Evolutionary conservation across 116 monocot species (phyloP), one percentile per base, ranked within the genome.

Genomic region (Dioscorea cayenensis): DNA sequence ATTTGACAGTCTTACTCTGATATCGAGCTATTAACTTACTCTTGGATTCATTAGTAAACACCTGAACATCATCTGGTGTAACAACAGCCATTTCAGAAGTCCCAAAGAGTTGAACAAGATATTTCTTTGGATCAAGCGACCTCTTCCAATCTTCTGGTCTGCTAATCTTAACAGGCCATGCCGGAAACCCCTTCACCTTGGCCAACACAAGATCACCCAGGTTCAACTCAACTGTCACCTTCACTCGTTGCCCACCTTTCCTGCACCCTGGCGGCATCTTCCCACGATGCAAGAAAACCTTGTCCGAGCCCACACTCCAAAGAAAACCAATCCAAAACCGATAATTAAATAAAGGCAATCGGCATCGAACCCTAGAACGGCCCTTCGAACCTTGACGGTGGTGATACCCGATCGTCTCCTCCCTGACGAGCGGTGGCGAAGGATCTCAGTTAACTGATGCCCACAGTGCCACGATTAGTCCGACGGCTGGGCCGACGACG

Each of bases 1-100:
- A 22, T 74, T 90, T 85, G 1, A 80, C 69, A 60, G 79, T 86
- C 72, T 90, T 96, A 77, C 86, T 78, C 66, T 83, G 90, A 69
- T 85, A 77, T 16, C 86, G 87, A 72, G 80, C 85, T 73, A 50
- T 60, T 48, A 96, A 61, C 76, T 90, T 92, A 71, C 61, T 78
- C 81, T 86, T 96, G 69, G 90, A 73, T 60, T 96, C 90, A 77
- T 76, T 72, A n/a, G 88, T 90, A 72, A 92, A 96, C 69, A 81
- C 59, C 69, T 96, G 90, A 83, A 96, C 88, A 72, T 92, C 96
- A 73, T 75, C 73, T 64, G 92, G 90, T 49, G 92, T 79, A 81
- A 96, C 88, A 88, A 82, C 90, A 79, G 90, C 96, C 95, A 95
- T 95, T 72, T 95, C 95, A 65, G 77, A 73, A 12, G 95, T 95